Evolutionary conservation across 1,284 basidiomycete genomes (phyloP).

Genomic region (Papiliotrema terrestris): DNA sequence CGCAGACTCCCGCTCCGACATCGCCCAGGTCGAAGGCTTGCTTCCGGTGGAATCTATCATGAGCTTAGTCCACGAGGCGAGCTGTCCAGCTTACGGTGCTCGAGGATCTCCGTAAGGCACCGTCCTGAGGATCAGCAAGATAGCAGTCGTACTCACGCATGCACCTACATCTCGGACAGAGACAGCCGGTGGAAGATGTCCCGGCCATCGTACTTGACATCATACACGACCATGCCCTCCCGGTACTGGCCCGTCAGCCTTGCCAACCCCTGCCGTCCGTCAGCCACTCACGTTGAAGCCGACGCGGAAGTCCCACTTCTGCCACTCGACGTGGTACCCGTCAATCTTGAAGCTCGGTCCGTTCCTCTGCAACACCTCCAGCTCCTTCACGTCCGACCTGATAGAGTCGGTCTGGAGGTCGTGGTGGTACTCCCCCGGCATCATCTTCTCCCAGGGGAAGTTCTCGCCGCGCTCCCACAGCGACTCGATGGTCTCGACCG

Average conservation of each 20-base stretch:
- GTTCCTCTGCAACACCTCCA: constrained; percentile 81
- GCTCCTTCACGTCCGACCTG: constrained; percentile 72
- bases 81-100: too few relatives aligned
- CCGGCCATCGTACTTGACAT: constrained; percentile 44
- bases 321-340: constrained; percentile 57
- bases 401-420: constrained; percentile 25
- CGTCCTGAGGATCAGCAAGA: constrained; percentile 5
- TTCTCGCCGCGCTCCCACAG: constrained; percentile 25
- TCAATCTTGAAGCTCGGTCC: constrained; percentile 68
- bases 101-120: constrained; percentile 28
- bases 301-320: constrained; percentile 34
- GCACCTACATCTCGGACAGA: constrained; percentile 46
- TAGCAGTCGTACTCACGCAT: too few relatives aligned
- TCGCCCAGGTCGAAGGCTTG: constrained; percentile 52
- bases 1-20: constrained; percentile 46
- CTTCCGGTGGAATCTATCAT: constrained; percentile 35
- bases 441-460: constrained; percentile 36
- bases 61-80: constrained; percentile 37
- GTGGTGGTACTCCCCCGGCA: constrained; percentile 41
- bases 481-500: constrained; percentile 13
- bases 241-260: constrained; percentile 16
- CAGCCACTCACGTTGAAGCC: constrained; percentile 5
- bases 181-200: constrained; percentile 47
- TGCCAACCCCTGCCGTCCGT: too few relatives aligned
- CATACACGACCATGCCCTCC: constrained; percentile 46